These are phyloP conservation scores for Lentinula guzmanii DNA, from an alignment of 768 basidiomycete genomes.

Conservation along the genomic window DNA sequence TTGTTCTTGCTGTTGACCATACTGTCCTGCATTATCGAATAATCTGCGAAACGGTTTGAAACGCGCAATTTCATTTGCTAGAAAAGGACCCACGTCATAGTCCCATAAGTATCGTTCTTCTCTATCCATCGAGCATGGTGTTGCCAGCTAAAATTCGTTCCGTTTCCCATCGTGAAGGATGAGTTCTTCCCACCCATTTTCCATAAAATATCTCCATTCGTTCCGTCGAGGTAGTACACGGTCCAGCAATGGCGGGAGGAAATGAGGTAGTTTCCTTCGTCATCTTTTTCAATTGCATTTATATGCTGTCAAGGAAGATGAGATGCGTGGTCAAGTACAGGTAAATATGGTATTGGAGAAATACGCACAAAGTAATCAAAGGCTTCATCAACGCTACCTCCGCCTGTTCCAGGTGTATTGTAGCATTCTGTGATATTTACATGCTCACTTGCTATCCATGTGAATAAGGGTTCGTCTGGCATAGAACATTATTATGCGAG, in stretches of 20 bases:
- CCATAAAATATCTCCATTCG: conserved; percentile 14
- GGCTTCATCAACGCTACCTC: not conserved
- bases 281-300: conserved; percentile 9
- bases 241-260: conserved; percentile 12
- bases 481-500: not conserved
- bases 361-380: conserved; percentile 1
- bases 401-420: not conserved
- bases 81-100: not conserved
- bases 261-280: conserved; percentile 13
- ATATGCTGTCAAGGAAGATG: not conserved
- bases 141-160: conserved; percentile 12
- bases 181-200: conserved; percentile 13
- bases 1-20: not conserved
- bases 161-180: conserved; percentile 10
- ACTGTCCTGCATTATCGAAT: conserved; percentile 5
- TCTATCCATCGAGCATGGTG: conserved; percentile 14
- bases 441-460: not conserved
- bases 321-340: not conserved
- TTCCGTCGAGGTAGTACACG: conserved; percentile 12
- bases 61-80: not conserved
- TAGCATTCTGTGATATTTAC: not conserved
- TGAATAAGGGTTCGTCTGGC: conserved; percentile 1
- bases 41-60: not conserved
- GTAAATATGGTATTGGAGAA: not conserved
- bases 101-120: conserved; percentile 9